phyloP scores from a whole-genome alignment of 495 filamentous ascomycete species.

The Massariosphaeria phaeospora region DNA sequence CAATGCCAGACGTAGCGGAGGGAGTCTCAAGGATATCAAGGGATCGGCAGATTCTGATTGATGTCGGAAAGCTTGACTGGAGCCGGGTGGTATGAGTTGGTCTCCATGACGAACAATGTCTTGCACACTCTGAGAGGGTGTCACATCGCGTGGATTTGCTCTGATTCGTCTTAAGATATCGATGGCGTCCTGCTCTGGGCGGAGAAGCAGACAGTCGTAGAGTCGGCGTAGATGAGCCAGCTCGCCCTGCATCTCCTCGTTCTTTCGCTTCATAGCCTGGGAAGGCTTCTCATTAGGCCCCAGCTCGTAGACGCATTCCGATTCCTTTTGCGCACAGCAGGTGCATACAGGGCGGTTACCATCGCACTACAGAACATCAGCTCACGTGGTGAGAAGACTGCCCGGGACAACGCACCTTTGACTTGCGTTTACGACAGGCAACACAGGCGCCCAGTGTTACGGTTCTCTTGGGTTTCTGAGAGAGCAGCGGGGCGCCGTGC shows the following conservation, averaged over 20 bases:
- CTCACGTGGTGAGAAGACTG: background rate
- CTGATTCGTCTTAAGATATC: conserved; percentile 17
- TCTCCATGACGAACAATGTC: conserved; percentile 12
- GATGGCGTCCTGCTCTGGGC: conserved; percentile 21
- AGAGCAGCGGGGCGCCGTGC: conserved; percentile 8
- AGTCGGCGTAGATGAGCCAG: conserved; percentile 20
- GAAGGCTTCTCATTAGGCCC: conserved; percentile 26
- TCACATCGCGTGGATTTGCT: background rate
- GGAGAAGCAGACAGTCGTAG: conserved; percentile 21
- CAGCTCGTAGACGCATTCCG: conserved; percentile 23
- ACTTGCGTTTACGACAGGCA: conserved; percentile 25
- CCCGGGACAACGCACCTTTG: conserved; percentile 8
- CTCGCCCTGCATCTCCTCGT: conserved; percentile 31
- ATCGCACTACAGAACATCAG: conserved; percentile 21
- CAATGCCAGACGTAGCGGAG: conserved; percentile 16
- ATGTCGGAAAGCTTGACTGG: background rate
- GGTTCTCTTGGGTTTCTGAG: conserved; percentile 26
- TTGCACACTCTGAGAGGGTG: conserved; percentile 14
- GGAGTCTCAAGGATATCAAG: background rate
- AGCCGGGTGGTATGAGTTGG: background rate
- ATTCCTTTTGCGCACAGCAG: conserved; percentile 24
- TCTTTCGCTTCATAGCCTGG: conserved; percentile 28
- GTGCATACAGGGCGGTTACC: conserved; percentile 22
- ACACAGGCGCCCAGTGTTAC: conserved; percentile 26
- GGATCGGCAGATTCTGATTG: background rate